Conservation (phyloP, 2,329 filamentous ascomycete genomes). For the Monosporascus cannonballus region DNA sequence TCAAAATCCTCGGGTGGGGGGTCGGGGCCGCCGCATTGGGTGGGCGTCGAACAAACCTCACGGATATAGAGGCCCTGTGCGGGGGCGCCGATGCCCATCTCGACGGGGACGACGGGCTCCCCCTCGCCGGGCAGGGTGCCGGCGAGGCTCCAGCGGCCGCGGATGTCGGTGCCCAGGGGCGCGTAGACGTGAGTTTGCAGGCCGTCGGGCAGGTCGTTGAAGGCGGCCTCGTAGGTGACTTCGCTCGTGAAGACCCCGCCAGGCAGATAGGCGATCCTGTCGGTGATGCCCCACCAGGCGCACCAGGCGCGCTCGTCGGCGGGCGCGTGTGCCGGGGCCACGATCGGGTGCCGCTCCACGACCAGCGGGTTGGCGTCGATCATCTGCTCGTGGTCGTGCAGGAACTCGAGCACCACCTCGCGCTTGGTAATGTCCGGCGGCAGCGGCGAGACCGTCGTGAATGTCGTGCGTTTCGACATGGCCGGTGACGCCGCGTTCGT, state of each 20-base stretch:
- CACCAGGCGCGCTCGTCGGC: conserved; percentile 64
- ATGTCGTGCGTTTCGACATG: conserved; percentile 66
- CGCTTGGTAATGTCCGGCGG: conserved; percentile 58
- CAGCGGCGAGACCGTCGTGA: conserved; percentile 75
- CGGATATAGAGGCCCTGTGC: conserved; percentile 67
- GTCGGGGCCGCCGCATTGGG: no score
- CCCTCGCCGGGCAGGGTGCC: conserved; percentile 70
- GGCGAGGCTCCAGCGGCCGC: conserved; percentile 69
- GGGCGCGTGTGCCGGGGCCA: conserved; percentile 58
- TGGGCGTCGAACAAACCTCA: conserved; percentile 36
- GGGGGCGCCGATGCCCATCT: conserved; percentile 62
- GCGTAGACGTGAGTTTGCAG: conserved; percentile 81
- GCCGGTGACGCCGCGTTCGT: conserved; percentile 10
- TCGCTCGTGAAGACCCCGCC: conserved; percentile 58
- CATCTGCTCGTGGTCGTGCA: conserved; percentile 76
- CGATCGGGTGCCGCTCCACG: conserved; percentile 62
- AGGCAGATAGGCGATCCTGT: conserved; percentile 70
- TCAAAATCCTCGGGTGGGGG: not conserved
- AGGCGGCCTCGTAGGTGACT: conserved; percentile 73
- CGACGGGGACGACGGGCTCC: conserved; percentile 59
- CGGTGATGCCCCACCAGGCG: conserved; percentile 73
- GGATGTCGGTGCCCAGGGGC: conserved; percentile 73
- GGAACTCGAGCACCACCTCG: conserved; percentile 64
- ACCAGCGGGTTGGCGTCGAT: conserved; percentile 85
- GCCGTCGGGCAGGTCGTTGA: conserved; percentile 66